Evolutionary conservation across 257 asterid species (phyloP), one percentile per base, ranked within the genome.

Genomic region (Scutellaria baicalensis): DNA sequence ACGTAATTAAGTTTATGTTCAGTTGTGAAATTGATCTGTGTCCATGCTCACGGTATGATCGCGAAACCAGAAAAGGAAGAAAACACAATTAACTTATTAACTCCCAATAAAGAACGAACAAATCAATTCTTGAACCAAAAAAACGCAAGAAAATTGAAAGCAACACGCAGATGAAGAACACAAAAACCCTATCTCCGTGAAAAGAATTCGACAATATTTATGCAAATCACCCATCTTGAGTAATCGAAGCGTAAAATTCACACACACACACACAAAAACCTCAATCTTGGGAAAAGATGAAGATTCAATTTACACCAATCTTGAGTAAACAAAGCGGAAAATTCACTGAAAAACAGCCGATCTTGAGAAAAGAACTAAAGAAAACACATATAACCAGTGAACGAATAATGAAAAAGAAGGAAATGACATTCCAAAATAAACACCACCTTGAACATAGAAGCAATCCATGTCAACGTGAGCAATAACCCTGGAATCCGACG

Each of bases 381-480:
- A n/a, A 1, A 9, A 18, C 9, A 23, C 21, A n/a, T n/a, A n/a
- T n/a, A n/a, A 27, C 33, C 33, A 27, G 3, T 31, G 7, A 17
- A n/a, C 20, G 39, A 38, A 52, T 18, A 39, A 35, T 21, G 5
- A 64, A 21, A 31, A 38, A 20, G 21, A 43, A 9, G 36, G 0
- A 10, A 10, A 1, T 6, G 6, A 31, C 12, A 13, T 35, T 13
- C 43, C 52, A 55, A 5, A 54, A 50, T 11, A 42, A 23, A 55
- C 12, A 8, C 9, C 43, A 5, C 98, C 98, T 88, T 93, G 98
- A 64, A 93, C 98, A 69, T 93, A 93, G 82, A 93, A 93, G 82
- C 97, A 93, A 69, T 93, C 97, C 97, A 93, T 87, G 75, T 93
- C 98, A 59, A 93, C 73, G 76, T 93, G 98, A 64, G 97, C 97